A percentile compares a stretch with the other conserved stretches of the same genome.
These are phyloP conservation scores for Moesziomyces sp. DNA, from an alignment of 1,284 basidiomycete species.

Conservation along the genomic window DNA sequence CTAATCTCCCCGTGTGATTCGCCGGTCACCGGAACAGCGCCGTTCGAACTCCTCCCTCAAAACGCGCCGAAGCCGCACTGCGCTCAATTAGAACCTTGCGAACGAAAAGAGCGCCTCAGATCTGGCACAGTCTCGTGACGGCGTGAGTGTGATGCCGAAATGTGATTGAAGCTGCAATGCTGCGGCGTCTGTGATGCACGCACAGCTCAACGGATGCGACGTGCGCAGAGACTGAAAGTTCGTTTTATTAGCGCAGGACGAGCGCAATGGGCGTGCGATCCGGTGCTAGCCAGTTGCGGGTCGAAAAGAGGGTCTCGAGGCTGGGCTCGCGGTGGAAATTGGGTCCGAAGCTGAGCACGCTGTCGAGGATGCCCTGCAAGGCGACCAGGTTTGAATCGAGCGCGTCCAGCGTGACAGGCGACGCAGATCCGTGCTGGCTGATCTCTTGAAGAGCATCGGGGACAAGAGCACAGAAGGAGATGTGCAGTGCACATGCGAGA, in stretches of 20 bases:
- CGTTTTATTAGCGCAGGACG: constrained; percentile 16
- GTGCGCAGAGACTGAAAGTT: background rate
- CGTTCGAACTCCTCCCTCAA: too few relatives aligned
- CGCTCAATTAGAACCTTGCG: too few relatives aligned
- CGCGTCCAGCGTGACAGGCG: constrained; percentile 28
- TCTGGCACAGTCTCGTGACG: too few relatives aligned
- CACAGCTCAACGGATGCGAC: background rate
- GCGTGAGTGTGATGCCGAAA: too few relatives aligned
- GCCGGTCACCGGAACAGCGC: too few relatives aligned
- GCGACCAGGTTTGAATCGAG: constrained; percentile 34
- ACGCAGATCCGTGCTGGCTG: constrained; percentile 37
- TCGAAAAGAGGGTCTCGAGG: constrained; percentile 37
- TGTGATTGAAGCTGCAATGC: too few relatives aligned
- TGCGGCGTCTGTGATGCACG: background rate
- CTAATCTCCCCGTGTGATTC: too few relatives aligned
- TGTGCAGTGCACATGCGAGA: constrained; percentile 31
- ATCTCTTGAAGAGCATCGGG: constrained; percentile 45
- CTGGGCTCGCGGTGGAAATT: constrained; percentile 38
- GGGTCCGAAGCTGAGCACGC: constrained; percentile 42
- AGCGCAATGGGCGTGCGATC: constrained; percentile 28
- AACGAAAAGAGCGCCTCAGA: too few relatives aligned
- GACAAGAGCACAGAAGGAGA: constrained; percentile 45
- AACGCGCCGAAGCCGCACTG: too few relatives aligned
- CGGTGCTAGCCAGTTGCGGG: constrained; percentile 41
- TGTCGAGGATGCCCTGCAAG: constrained; percentile 40